Evolutionary conservation across 495 filamentous ascomycete species (phyloP), one percentile per base, ranked within the genome.

Genomic region (Neurospora sp.): DNA sequence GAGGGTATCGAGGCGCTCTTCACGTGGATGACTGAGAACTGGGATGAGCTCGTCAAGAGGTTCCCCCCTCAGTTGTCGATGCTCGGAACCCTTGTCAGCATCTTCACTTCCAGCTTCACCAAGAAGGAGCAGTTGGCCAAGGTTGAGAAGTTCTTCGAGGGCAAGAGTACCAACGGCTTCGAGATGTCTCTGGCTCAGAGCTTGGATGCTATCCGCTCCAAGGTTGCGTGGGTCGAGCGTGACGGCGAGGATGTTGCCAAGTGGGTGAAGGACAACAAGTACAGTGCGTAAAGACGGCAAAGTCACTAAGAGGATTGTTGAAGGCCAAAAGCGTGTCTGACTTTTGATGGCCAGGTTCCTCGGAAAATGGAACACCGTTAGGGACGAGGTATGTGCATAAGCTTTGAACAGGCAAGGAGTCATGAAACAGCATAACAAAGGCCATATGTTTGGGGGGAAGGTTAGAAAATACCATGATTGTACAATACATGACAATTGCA

Each of bases 11-110:
- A 93, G 71, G 92, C 90, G 12, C 84, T 97, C 72, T 98, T 91
- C 88, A 77, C 74, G 61, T 98, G 93, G 92, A 85, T 96, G 83
- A 92, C 90, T 78, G 84, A 89, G 71, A 95, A 97, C 84, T 99
- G 94, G 94, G 90, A 92, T 12, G 84, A 85, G 27, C 82, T 98
- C 40, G 86, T 88, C 81, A 89, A 92, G 86, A 92, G 92, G 77
- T 84, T 93, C 45, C 93, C 95, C 69, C 92, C 96, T 39, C 89
- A 89, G 40, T 83, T 96, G 38, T 88, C 89, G 65, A 96, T 98
- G 90, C 87, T 98, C 73, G 92, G 94, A 40, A 88, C 88, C 10
- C 88, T 98, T 74, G 92, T 99, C 6, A 89, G 89, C 72, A 91
- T 97, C 73, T 93, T 89, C 78, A 96, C 93, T 31, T 89, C 90